Conservation (phyloP, 2,329 filamentous ascomycete species). For the Xylariales sp. region DNA sequence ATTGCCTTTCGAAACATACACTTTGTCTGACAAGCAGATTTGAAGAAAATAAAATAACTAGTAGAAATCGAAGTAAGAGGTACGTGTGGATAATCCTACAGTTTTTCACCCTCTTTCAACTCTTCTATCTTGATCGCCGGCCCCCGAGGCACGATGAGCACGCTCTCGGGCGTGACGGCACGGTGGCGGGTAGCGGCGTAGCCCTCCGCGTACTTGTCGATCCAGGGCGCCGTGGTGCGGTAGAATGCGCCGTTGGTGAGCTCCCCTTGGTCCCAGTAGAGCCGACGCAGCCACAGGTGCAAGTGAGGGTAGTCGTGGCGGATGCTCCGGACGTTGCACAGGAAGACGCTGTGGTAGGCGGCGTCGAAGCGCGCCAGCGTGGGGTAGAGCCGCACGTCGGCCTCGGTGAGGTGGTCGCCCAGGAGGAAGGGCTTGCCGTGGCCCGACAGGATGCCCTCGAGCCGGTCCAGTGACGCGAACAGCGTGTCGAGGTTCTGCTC, state of each 20-base stretch:
- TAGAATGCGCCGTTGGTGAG: conserved; percentile 54
- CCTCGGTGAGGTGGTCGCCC: conserved; percentile 59
- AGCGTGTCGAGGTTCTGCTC: conserved; percentile 55
- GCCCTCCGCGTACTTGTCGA: conserved; percentile 22
- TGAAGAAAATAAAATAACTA: too few relatives aligned
- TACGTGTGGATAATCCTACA: too few relatives aligned
- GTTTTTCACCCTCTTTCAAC: conserved; percentile 15
- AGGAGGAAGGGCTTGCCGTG: conserved; percentile 54
- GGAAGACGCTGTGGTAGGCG: conserved; percentile 63
- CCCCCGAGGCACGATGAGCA: conserved; percentile 23
- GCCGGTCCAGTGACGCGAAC: conserved; percentile 60
- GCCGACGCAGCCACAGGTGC: conserved; percentile 62
- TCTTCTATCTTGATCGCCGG: conserved; percentile 20
- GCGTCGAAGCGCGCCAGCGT: conserved; percentile 66
- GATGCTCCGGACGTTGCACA: conserved; percentile 60
- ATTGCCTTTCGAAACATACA: too few relatives aligned
- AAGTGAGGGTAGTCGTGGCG: conserved; percentile 61
- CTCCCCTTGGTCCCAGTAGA: conserved; percentile 62
- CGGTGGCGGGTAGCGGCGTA: conserved; percentile 22
- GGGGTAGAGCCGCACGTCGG: conserved; percentile 63
- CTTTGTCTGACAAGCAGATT: too few relatives aligned
- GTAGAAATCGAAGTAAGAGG: too few relatives aligned
- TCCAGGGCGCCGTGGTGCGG: conserved; percentile 60
- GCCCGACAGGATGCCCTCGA: conserved; percentile 53
- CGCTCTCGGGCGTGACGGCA: conserved; percentile 20